These are phyloP conservation scores for Guillardia theta DNA, from an alignment of 78 protist species.

Conservation along the genomic window DNA sequence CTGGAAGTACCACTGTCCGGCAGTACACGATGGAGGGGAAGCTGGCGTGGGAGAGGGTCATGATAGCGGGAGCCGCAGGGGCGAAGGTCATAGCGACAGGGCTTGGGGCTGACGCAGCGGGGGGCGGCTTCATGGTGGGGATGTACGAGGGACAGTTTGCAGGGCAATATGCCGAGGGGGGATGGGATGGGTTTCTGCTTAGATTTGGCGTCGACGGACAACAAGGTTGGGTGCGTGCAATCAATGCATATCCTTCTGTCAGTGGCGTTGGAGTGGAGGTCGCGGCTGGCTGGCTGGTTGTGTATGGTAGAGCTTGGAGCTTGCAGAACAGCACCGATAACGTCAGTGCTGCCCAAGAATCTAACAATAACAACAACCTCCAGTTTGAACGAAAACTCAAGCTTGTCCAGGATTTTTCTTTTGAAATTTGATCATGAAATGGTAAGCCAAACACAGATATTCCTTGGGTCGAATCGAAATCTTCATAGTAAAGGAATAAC, in stretches of 20 bases:
- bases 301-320: not conserved
- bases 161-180: not conserved
- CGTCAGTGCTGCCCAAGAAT: too few relatives aligned
- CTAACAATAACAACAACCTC: too few relatives aligned
- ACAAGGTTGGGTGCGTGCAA: too few relatives aligned
- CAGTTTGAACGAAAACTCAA: too few relatives aligned
- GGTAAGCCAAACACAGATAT: too few relatives aligned
- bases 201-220: too few relatives aligned
- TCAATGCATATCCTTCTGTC: not conserved
- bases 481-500: not conserved
- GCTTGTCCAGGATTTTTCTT: not conserved
- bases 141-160: too few relatives aligned
- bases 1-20: not conserved
- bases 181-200: slow-evolving; percentile 10
- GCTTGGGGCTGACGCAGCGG: too few relatives aligned
- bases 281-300: not conserved
- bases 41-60: not conserved
- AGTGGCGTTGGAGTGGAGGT: not conserved
- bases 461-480: not conserved
- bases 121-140: too few relatives aligned
- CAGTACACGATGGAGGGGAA: not conserved
- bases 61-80: too few relatives aligned
- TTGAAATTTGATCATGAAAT: too few relatives aligned
- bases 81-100: too few relatives aligned
- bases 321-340: not conserved